Base-by-base conservation (phyloP, 768 basidiomycete genomes). In the Hericium erinaceus region DNA sequence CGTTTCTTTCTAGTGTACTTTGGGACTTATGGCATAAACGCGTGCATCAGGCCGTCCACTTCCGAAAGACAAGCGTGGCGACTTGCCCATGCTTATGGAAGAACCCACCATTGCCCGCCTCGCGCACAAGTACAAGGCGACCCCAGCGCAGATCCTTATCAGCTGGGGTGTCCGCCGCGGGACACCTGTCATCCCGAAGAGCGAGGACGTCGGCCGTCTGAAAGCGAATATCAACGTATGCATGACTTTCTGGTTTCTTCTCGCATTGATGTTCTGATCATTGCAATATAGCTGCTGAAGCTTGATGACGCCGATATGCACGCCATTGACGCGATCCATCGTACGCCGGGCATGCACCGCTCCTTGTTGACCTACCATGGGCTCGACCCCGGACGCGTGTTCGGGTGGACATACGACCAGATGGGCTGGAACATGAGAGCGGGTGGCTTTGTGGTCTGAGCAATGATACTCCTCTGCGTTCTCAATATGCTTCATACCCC, bases 91-190 rank as follows among this genome's bases (percentile, higher is more conserved):
- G 26, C 33, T 56, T 15, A 13, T 56, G 46, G 22, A 26, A 9
- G 22, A 56, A 4, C 18, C 26, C 11, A 54, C 57, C 24, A 57
- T 78, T 50, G 53, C 59, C 12, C 55, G 46, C 1, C 63, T 79
- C 9, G 75, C 77, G 1, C 60, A 68, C 18, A 72, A 72, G 53
- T 67, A 79, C 66, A 72, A 76, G 39, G 81, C 64, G 15, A 70
- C 77, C 48, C 67, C 81, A 4, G 78, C 77, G 2, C 80, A 82
- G 62, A 73, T 81, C 8, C 66, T 80, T 2, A 72, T 84, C n/a
- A 74, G 79, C 59, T 85, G 83, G 84, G 76, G 73, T 12, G 77
- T 80, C 6, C 74, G 81, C 65, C 72, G 78, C 6, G 78, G 78
- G 12, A 75, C 79, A 10, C 72, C 73, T 11, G 77, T 82, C 18